Base-by-base conservation (phyloP, 768 basidiomycete genomes). In the Boletus rubroflammeus region DNA sequence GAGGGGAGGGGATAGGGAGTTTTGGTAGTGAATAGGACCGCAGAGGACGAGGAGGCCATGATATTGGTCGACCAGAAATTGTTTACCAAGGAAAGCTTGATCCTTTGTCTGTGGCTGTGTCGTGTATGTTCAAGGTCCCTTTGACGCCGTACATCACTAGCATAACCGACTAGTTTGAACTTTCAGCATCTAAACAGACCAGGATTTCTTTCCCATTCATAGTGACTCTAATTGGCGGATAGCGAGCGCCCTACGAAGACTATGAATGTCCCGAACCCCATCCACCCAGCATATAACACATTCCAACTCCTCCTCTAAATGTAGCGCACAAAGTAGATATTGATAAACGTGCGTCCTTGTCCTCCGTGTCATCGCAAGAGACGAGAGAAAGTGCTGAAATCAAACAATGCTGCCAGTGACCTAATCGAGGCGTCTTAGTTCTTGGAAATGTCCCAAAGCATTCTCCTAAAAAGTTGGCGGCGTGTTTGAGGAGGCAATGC, bases 1-100 rank as follows among this genome's bases (percentile, higher is more conserved):
- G 85, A 78, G 89, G 63, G 63, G 11, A 64, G 52, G 11, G 48
- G 53, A 53, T 66, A 63, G 2, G 54, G 38, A 13, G 63, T 48
- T 36, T 60, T 63, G n/a, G 63, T 64, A 2, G 60, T 56, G 50
- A 64, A 60, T 8, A 51, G 21, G 28, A 64, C 54, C 17, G 64
- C 57, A 40, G 64, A 48, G 32, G 25, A 34, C 34, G 34, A 10
- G 54, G 59, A 43, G 31, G 56, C 48, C 53, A 49, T 59, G 41
- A 38, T 51, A n/a, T 10, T 38, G 17, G 36, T 38, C n/a, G 7
- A 23, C 6, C 10, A 31, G 29, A 47, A n/a, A n/a, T 14, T 25
- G 17, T 15, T 23, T 23, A 4, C 13, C 43, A 14, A 25, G 0
- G 28, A 8, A 23, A 15, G 14, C 23, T 25, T 4, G 3, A 32